Percentiles rank a stretch among this genome's conserved stretches.
Evolutionary conservation across 805 yeast genomes (phyloP).

Genomic region (Kurtzmaniella cleridarum): DNA sequence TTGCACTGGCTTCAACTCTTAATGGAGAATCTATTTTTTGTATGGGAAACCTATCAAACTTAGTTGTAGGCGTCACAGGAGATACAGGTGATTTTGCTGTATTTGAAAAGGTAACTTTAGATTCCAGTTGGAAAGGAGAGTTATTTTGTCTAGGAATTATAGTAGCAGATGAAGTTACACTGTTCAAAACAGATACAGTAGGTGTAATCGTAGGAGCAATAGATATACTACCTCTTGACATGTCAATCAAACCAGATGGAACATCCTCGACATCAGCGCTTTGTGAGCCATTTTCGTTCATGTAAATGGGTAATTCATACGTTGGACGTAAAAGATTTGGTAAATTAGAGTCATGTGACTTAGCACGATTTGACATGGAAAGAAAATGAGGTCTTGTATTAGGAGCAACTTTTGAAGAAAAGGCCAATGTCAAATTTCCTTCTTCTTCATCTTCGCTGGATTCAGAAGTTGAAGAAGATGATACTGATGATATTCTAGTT

Average conservation of each 20-base stretch:
- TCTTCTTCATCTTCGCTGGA: constrained; percentile 19
- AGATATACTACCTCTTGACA: constrained; percentile 22
- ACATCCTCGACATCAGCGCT: constrained; percentile 35
- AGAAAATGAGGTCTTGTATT: constrained; percentile 29
- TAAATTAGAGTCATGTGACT: constrained; percentile 38
- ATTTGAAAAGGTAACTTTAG: background rate
- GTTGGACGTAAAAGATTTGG: constrained; percentile 18
- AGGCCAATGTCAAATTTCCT: constrained; percentile 41
- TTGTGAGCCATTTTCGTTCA: constrained; percentile 17
- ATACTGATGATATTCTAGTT: constrained; percentile 6
- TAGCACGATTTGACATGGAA: constrained; percentile 28
- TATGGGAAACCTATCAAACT: background rate
- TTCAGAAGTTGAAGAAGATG: constrained; percentile 9
- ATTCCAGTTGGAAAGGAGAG: background rate
- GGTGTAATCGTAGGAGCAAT: constrained; percentile 8
- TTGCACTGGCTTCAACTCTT: no score
- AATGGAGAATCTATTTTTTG: background rate
- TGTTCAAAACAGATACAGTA: constrained; percentile 10
- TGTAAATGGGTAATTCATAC: constrained; percentile 25
- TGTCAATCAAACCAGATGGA: constrained; percentile 33
- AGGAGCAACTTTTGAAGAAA: constrained; percentile 35
- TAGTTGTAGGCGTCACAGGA: background rate
- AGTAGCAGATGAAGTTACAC: constrained; percentile 13
- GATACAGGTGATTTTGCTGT: background rate
- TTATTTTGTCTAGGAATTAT: constrained; percentile 7